These are phyloP conservation scores for Diaporthe capsici DNA, from an alignment of 2,329 filamentous ascomycete genomes.

Conservation along the genomic window DNA sequence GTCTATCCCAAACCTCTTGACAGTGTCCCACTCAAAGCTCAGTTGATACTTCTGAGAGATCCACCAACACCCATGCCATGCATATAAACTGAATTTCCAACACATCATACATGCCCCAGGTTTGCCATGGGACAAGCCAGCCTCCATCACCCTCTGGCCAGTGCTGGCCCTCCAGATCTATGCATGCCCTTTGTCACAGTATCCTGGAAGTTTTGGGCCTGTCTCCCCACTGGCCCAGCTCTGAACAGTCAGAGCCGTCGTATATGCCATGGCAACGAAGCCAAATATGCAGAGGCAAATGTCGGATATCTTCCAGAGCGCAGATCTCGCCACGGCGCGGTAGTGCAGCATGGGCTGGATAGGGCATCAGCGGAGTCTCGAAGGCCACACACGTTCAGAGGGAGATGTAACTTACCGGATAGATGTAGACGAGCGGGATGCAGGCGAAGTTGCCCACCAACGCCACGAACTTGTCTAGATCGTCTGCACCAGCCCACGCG, in stretches of 20 bases:
- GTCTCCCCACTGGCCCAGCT: slow-evolving; percentile 80
- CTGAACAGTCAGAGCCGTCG: slow-evolving; percentile 86
- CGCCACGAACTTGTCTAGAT: slow-evolving; percentile 97
- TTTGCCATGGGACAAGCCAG: slow-evolving; percentile 21
- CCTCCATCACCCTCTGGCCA: background rate
- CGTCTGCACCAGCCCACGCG: slow-evolving; percentile 91
- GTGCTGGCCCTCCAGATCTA: slow-evolving; percentile 36
- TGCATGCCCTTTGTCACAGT: slow-evolving; percentile 63
- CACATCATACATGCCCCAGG: slow-evolving; percentile 20
- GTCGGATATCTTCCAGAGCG: slow-evolving; percentile 78
- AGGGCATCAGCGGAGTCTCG: slow-evolving; percentile 49
- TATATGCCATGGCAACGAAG: slow-evolving; percentile 90
- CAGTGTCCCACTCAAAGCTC: background rate
- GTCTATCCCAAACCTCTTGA: slow-evolving; percentile 31
- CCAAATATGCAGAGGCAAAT: slow-evolving; percentile 86
- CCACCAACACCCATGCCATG: slow-evolving; percentile 37
- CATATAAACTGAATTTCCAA: slow-evolving; percentile 30
- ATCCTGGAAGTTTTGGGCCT: slow-evolving; percentile 62
- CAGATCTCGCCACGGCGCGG: slow-evolving; percentile 80
- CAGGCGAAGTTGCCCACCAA: slow-evolving; percentile 98
- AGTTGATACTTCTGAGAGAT: slow-evolving; percentile 6
- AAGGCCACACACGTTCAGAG: slow-evolving; percentile 2
- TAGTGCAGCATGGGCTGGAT: slow-evolving; percentile 89
- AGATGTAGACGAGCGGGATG: slow-evolving; percentile 96
- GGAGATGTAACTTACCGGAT: slow-evolving; percentile 79